Conservation (phyloP, 78 protist species). For the Dictyostelium purpureum region DNA sequence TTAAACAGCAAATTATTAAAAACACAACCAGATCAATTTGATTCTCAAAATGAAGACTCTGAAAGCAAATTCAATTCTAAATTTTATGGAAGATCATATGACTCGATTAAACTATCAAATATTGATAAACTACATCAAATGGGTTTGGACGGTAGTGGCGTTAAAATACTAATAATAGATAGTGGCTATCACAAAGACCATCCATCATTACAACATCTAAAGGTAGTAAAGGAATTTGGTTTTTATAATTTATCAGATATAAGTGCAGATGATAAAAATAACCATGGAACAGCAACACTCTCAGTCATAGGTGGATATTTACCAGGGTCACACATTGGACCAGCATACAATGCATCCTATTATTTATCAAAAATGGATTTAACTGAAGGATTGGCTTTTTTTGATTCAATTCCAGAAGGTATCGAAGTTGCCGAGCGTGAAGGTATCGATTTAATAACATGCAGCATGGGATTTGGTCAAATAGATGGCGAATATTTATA, state of each 20-base stretch:
- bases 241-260: not conserved
- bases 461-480: slow-evolving; percentile 66
- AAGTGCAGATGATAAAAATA: not conserved
- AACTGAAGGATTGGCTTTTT: slow-evolving; percentile 58
- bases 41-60: too few species aligned
- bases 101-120: not conserved
- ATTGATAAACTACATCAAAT: not conserved
- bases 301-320: slow-evolving; percentile 43
- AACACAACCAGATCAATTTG: too few species aligned
- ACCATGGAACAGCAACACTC: slow-evolving; percentile 59
- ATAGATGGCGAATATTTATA: too few species aligned
- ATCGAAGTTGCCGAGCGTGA: slow-evolving; percentile 49
- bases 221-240: slow-evolving; percentile 9
- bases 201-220: slow-evolving; percentile 7
- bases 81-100: slow-evolving; percentile 28
- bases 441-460: slow-evolving; percentile 32
- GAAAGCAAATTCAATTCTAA: not conserved
- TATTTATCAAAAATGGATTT: slow-evolving; percentile 38
- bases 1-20: not conserved
- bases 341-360: slow-evolving; percentile 9
- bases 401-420: too few species aligned
- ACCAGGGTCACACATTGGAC: slow-evolving; percentile 66
- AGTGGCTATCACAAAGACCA: slow-evolving; percentile 59
- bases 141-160: slow-evolving; percentile 31
- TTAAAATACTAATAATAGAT: slow-evolving; percentile 52